Percentiles rank a stretch among this genome's conserved stretches.
These are phyloP conservation scores for Melampsora americana DNA, from an alignment of 1,284 basidiomycete genomes.

Conservation along the genomic window DNA sequence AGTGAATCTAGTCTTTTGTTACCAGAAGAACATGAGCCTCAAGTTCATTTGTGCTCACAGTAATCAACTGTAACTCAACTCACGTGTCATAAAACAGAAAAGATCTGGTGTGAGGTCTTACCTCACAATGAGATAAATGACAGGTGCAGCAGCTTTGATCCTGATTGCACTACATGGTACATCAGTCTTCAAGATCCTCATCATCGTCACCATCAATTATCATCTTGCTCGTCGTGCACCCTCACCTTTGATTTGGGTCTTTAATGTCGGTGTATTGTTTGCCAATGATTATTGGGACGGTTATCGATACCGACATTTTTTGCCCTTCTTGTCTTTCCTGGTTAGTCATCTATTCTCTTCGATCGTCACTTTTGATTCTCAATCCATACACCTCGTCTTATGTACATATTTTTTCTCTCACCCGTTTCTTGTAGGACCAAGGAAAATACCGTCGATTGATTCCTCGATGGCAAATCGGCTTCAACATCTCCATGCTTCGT, in stretches of 20 bases:
- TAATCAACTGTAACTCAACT: no score
- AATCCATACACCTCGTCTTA: background rate
- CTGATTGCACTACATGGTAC: conserved; percentile 78
- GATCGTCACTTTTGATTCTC: background rate
- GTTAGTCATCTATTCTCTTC: conserved; percentile 55
- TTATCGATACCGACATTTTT: conserved; percentile 66
- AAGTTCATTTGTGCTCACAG: no score
- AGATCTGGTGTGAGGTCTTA: no score
- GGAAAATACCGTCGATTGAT: conserved; percentile 62
- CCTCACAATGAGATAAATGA: no score
- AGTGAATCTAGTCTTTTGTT: no score
- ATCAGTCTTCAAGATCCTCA: conserved; percentile 74
- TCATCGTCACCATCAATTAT: conserved; percentile 71
- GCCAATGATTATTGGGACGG: conserved; percentile 74
- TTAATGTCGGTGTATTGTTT: conserved; percentile 73
- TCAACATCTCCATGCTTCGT: conserved; percentile 95
- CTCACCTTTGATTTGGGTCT: conserved; percentile 65
- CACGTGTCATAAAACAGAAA: no score
- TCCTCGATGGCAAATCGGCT: conserved; percentile 88
- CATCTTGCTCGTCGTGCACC: conserved; percentile 59
- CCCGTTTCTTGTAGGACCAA: conserved; percentile 61
- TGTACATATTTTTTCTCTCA: background rate
- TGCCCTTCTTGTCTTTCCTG: conserved; percentile 61
- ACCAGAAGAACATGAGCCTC: no score
- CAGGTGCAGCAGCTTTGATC: conserved; percentile 60